Base-by-base conservation (phyloP, 2,329 filamentous ascomycete species). In the Microdochium nivale region DNA sequence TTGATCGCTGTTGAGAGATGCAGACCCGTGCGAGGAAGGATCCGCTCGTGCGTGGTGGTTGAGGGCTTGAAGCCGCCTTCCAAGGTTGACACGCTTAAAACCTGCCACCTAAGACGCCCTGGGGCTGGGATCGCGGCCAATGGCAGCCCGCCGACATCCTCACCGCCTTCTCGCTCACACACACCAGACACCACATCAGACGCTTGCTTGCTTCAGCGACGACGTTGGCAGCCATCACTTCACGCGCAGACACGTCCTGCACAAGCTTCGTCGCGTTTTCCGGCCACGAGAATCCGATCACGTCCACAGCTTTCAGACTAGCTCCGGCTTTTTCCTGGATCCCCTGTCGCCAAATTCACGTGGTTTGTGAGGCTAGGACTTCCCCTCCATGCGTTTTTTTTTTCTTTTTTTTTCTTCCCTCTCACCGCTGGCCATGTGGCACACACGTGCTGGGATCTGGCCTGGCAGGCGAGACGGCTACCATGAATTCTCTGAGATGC, bases 141-240 rank as follows among this genome's bases (percentile, higher is more conserved):
- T 53, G 57, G 44, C 46, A 54, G 52, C 52, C 55, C 51, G 51
- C 48, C 53, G 40, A 49, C 51, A 30, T 60, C 62, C 61, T 66
- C 61, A 66, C 63, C 64, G 64, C 64, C 58, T 61, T 58, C 58
- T 63, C 56, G 49, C 56, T 55, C 52, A 60, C 58, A 52, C 59
- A 53, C 50, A 49, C 40, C 47, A 52, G 52, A 32, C 56, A 52
- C 52, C 52, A 53, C 51, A 53, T 50, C 56, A 50, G 54, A 54
- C 53, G 21, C 49, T 35, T 47, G 49, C 44, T 44, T 25, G 49
- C 35, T 48, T 49, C 33, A 25, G n/a, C 49, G 47, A 25, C 33
- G 51, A 37, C 21, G 11, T 21, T n/a, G 53, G 50, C 46, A 53
- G 52, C 40, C 9, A 50, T 47, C 56, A 53, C 49, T 57, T 56